These are phyloP conservation scores for Talaromyces islandicus DNA, from an alignment of 2,329 filamentous ascomycete species.

Conservation along the genomic window DNA sequence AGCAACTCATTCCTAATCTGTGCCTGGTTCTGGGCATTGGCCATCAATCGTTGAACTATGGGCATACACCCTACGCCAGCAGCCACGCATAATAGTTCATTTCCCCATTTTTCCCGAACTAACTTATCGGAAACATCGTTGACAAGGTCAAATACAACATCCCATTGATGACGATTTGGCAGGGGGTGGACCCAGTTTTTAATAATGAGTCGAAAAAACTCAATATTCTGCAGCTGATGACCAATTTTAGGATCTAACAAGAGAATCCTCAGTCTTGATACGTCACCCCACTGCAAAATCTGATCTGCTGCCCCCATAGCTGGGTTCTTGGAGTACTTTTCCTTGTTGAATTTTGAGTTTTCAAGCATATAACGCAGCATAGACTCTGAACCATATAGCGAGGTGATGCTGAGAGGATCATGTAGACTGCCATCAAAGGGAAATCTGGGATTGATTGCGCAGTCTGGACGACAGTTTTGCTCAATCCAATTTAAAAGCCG, in stretches of 20 bases:
- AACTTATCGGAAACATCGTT: conserved; percentile 15
- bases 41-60: conserved; percentile 16
- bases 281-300: background rate
- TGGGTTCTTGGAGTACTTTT: conserved; percentile 9
- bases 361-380: conserved; percentile 24
- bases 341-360: conserved; percentile 15
- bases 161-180: background rate
- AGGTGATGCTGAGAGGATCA: conserved; percentile 30
- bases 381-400: conserved; percentile 27
- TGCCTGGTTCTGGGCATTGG: background rate
- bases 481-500: conserved; percentile 27
- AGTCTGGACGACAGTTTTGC: conserved; percentile 27
- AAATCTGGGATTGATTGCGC: conserved; percentile 23
- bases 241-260: background rate
- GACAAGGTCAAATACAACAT: conserved; percentile 1
- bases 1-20: background rate
- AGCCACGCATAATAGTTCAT: conserved; percentile 20
- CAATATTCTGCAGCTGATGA: background rate
- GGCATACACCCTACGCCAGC: conserved; percentile 19
- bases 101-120: conserved; percentile 19
- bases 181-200: background rate
- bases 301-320: background rate
- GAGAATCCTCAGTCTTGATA: background rate
- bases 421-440: conserved; percentile 24
- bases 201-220: background rate